Conservation (phyloP, 345 rosid species). For the Raphanus sativus region DNA sequence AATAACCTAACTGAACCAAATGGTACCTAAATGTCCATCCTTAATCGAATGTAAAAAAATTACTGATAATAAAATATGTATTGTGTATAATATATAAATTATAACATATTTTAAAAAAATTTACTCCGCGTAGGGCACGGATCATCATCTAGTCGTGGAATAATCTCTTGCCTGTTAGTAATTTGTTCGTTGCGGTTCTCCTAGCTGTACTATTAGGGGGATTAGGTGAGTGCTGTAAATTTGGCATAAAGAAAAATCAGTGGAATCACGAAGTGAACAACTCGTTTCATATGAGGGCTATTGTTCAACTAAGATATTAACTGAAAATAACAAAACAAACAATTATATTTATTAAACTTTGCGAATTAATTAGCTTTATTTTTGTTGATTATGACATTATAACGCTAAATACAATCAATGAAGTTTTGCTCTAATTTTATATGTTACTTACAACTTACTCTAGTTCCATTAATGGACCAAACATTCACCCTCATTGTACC, state of each 20-base stretch:
- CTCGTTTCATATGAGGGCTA: background rate
- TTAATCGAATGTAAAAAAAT: too few relatives aligned
- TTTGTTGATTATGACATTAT: slow-evolving; percentile 9
- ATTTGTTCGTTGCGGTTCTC: slow-evolving; percentile 22
- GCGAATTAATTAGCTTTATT: background rate
- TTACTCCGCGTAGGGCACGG: too few relatives aligned
- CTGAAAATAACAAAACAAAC: background rate
- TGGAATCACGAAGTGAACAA: background rate
- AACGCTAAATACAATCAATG: background rate
- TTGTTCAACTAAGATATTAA: background rate
- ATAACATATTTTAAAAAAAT: too few relatives aligned
- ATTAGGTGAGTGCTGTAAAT: slow-evolving; percentile 25
- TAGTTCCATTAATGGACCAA: slow-evolving; percentile 26
- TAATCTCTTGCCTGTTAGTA: slow-evolving; percentile 15
- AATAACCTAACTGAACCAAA: too few relatives aligned
- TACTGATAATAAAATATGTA: too few relatives aligned
- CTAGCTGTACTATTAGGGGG: slow-evolving; percentile 8
- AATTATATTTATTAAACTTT: background rate
- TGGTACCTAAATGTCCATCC: too few relatives aligned
- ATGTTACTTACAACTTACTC: slow-evolving; percentile 6
- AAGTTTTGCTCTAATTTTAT: background rate
- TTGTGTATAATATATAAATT: too few relatives aligned
- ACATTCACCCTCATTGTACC: slow-evolving; percentile 9
- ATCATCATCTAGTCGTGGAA: background rate
- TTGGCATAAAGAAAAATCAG: background rate